Evolutionary conservation across 805 yeast genomes (phyloP).

Genomic region (Metschnikowia kunwiensis): DNA sequence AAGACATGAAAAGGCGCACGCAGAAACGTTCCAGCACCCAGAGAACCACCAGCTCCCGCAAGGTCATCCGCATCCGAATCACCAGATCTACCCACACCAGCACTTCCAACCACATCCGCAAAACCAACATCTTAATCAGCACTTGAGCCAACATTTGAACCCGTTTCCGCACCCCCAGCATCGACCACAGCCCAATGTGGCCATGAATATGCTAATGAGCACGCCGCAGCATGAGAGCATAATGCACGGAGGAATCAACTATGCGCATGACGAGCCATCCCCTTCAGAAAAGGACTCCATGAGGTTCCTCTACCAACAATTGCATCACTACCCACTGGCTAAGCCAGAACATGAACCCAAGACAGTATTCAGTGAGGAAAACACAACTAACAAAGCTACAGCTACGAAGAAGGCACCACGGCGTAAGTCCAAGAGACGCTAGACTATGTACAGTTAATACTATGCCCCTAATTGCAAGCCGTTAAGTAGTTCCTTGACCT

Average conservation of each 20-base stretch:
- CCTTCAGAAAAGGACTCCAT: slow-evolving; percentile 15
- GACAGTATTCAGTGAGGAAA: no score
- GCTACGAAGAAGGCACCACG: no score
- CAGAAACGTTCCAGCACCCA: no score
- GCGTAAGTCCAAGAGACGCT: no score
- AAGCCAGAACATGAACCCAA: no score
- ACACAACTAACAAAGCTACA: no score
- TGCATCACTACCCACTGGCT: slow-evolving; percentile 9
- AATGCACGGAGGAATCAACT: slow-evolving; percentile 10
- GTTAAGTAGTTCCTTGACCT: no score
- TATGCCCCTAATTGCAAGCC: no score
- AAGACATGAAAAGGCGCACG: no score
- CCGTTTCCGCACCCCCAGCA: slow-evolving; percentile 6
- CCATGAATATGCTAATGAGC: slow-evolving; percentile 37
- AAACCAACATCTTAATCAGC: slow-evolving; percentile 1
- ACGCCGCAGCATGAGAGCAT: slow-evolving; percentile 41
- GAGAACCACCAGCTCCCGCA: background rate
- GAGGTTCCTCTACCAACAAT: slow-evolving; percentile 12
- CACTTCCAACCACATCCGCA: background rate
- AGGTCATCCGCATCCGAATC: no score
- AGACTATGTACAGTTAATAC: no score
- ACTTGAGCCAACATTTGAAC: slow-evolving; percentile 1
- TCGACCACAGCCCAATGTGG: slow-evolving; percentile 12
- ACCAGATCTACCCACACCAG: background rate
- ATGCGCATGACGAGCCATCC: slow-evolving; percentile 8